Evolutionary conservation across 768 basidiomycete species (phyloP).

Genomic region (Phanerodontia chrysosporium): DNA sequence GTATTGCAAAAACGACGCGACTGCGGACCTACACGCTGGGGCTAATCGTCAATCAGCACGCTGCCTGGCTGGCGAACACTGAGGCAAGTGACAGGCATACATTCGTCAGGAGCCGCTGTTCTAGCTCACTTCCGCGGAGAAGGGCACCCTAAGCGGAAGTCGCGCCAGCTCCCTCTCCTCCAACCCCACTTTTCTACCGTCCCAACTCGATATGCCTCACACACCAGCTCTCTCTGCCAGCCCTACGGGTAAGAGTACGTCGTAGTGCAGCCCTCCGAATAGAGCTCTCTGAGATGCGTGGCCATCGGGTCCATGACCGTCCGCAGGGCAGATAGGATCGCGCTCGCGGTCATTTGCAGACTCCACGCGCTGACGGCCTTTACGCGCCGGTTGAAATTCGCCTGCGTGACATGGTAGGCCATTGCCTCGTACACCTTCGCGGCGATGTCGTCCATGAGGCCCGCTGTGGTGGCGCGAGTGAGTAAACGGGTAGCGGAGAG

Average conservation of each 20-base stretch:
- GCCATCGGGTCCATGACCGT: conserved; percentile 67
- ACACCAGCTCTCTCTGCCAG: not conserved
- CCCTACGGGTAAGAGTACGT: conserved; percentile 2
- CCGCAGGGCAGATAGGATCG: conserved; percentile 75
- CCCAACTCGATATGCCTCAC: not conserved
- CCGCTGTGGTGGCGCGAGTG: conserved; percentile 48
- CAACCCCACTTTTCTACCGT: not conserved
- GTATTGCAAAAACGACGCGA: no score
- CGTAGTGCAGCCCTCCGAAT: conserved; percentile 18
- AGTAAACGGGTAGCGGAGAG: not conserved
- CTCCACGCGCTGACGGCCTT: conserved; percentile 93
- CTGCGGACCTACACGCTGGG: no score
- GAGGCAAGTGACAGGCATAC: no score
- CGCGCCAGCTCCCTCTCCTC: not conserved
- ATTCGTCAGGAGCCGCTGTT: no score
- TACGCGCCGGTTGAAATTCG: conserved; percentile 84
- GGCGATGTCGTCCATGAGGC: conserved; percentile 87
- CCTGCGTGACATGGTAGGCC: conserved; percentile 90
- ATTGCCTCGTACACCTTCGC: conserved; percentile 89
- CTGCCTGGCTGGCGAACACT: no score
- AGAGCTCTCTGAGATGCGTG: conserved; percentile 29
- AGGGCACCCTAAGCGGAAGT: no score
- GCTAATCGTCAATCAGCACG: no score
- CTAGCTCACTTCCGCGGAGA: no score
- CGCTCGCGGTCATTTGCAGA: conserved; percentile 87